phyloP scores from a whole-genome alignment of 176 grass and related monocot genomes.

The Phoenix roebelenii region DNA sequence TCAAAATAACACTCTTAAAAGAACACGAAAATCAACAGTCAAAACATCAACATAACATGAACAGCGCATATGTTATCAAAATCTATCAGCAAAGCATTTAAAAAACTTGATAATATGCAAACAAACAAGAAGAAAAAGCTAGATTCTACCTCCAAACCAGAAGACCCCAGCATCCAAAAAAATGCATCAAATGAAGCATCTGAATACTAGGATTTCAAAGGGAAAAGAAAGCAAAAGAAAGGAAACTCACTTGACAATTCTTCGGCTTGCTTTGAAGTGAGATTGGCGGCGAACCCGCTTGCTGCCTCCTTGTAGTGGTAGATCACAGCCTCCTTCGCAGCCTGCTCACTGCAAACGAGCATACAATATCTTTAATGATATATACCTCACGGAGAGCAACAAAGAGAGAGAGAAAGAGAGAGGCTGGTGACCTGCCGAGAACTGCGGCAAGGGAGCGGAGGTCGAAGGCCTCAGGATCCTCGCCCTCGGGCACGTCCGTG shows the following conservation, averaged over 20 bases:
- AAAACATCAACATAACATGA: too few species aligned
- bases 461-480: background rate
- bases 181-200: too few species aligned
- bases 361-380: too few species aligned
- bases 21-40: too few species aligned
- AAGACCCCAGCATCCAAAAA: too few species aligned
- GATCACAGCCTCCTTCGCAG: background rate
- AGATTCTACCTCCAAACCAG: too few species aligned
- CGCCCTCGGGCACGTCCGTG: background rate
- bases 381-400: background rate
- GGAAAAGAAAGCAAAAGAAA: background rate
- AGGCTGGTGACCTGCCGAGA: background rate
- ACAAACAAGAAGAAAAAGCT: too few species aligned
- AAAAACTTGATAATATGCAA: too few species aligned
- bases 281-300: slow-evolving; percentile 2
- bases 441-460: background rate
- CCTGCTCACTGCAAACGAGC: background rate
- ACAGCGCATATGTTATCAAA: too few species aligned
- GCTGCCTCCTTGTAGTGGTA: slow-evolving; percentile 17
- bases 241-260: slow-evolving; percentile 7
- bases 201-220: background rate
- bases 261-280: background rate
- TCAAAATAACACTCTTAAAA: too few species aligned
- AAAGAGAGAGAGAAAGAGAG: background rate
- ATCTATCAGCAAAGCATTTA: too few species aligned